A percentile compares a stretch with the other conserved stretches of the same genome.
Conservation (phyloP, 768 basidiomycete species). For the Naganishia onofrii region DNA sequence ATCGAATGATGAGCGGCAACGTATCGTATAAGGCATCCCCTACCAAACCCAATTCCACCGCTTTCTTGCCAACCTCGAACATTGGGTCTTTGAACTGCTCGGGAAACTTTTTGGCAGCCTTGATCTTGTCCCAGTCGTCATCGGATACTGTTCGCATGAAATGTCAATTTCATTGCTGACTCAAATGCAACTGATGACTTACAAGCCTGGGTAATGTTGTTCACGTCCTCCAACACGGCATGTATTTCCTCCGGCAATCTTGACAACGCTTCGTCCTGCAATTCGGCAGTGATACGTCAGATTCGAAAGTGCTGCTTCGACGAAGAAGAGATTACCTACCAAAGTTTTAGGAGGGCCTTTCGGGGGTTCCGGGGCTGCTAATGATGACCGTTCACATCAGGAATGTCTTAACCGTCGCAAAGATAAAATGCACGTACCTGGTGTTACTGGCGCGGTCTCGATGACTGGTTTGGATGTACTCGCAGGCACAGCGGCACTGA, state of each 20-base stretch:
- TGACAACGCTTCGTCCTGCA: slow-evolving; percentile 13
- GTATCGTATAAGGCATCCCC: slow-evolving; percentile 86
- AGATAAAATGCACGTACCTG: not conserved
- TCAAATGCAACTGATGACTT: not conserved
- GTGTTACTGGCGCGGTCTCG: not conserved
- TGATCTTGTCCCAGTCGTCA: slow-evolving; percentile 3
- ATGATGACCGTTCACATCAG: not conserved
- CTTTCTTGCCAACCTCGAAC: slow-evolving; percentile 62
- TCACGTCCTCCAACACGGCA: not conserved
- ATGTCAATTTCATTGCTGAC: not conserved
- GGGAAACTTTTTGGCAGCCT: slow-evolving; percentile 12
- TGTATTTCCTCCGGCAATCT: slow-evolving; percentile 17
- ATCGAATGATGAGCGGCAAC: slow-evolving; percentile 83
- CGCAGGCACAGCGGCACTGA: not conserved
- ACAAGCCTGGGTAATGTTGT: not conserved
- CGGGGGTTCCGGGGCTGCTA: not conserved
- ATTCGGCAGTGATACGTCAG: not conserved
- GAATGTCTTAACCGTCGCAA: not conserved
- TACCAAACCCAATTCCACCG: slow-evolving; percentile 80
- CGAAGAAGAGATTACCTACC: not conserved
- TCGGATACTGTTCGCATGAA: not conserved
- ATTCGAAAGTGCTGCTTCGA: not conserved
- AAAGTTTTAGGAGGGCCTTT: not conserved
- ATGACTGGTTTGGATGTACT: not conserved
- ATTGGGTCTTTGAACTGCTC: slow-evolving; percentile 11